phyloP scores from a whole-genome alignment of 163 green algal species.

The Scenedesmus sp. region DNA sequence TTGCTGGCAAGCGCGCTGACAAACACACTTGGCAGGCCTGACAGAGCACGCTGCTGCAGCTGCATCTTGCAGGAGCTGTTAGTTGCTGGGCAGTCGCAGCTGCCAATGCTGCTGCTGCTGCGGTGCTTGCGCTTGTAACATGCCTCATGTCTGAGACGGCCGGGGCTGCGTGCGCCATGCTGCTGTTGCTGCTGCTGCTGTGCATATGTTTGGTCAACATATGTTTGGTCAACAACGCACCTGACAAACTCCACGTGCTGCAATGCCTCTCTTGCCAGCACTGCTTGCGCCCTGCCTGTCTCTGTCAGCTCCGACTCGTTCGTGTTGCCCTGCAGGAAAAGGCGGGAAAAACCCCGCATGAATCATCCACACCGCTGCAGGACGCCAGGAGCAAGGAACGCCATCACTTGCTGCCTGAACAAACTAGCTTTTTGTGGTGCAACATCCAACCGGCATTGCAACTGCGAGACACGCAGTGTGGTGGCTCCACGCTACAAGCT shows the following conservation, averaged over 20 bases:
- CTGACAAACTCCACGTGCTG: constrained; percentile 70
- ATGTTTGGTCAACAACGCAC: constrained; percentile 17
- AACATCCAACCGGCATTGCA: too few relatives aligned
- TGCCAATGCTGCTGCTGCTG: not conserved
- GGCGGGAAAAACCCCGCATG: not conserved
- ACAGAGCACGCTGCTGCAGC: not conserved
- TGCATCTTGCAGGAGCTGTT: not conserved
- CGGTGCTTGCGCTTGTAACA: not conserved
- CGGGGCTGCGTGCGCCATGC: too few relatives aligned
- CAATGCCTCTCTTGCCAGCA: constrained; percentile 60
- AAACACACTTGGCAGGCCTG: too few relatives aligned
- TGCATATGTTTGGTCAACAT: not conserved
- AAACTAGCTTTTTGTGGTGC: too few relatives aligned
- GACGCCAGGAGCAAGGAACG: not conserved
- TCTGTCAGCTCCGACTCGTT: constrained; percentile 71
- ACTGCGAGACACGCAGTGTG: too few relatives aligned
- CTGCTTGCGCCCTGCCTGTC: constrained; percentile 69
- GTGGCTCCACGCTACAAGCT: too few relatives aligned
- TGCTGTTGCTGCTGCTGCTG: not conserved
- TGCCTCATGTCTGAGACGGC: too few relatives aligned
- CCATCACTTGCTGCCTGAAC: too few relatives aligned
- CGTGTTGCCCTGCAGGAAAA: constrained; percentile 69
- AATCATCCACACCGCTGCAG: not conserved
- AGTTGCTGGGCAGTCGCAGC: not conserved
- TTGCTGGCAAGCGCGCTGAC: too few relatives aligned